Percentiles rank a stretch among this genome's conserved stretches.
Evolutionary conservation across 192 early-diverging fungal genomes (phyloP).

Genomic region (Entomortierella parvispora): DNA sequence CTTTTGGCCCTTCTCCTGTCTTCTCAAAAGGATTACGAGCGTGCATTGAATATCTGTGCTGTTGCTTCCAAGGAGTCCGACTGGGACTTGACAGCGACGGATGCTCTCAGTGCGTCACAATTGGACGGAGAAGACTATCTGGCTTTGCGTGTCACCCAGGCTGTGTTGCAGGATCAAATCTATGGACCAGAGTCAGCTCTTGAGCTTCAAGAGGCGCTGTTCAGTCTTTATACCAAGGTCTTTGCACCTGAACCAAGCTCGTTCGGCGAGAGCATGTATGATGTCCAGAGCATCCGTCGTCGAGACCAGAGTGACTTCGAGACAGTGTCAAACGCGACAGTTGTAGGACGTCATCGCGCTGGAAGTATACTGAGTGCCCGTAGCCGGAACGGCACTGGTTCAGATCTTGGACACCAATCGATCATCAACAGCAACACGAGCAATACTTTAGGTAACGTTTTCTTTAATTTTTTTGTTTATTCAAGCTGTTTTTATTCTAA

Average conservation of each 20-base stretch:
- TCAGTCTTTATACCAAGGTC: slow-evolving; percentile 69
- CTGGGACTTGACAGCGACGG: slow-evolving; percentile 39
- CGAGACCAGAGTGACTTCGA: slow-evolving; percentile 22
- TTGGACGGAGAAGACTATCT: slow-evolving; percentile 71
- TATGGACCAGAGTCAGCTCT: slow-evolving; percentile 64
- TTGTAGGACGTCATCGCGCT: slow-evolving; percentile 24
- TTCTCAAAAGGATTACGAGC: slow-evolving; percentile 70
- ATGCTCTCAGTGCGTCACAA: slow-evolving; percentile 27
- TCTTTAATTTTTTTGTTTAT: neutral
- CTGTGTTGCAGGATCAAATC: slow-evolving; percentile 59
- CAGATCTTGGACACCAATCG: slow-evolving; percentile 26
- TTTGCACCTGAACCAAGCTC: slow-evolving; percentile 47
- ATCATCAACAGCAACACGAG: slow-evolving; percentile 4
- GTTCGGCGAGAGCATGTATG: slow-evolving; percentile 35
- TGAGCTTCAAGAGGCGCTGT: slow-evolving; percentile 66
- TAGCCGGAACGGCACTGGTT: slow-evolving; percentile 29
- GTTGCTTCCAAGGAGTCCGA: slow-evolving; percentile 69
- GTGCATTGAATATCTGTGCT: slow-evolving; percentile 73
- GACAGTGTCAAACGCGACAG: neutral
- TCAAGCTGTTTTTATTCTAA: neutral
- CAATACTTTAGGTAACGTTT: slow-evolving; percentile 43
- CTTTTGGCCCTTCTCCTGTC: slow-evolving; percentile 75
- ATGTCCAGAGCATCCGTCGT: slow-evolving; percentile 27
- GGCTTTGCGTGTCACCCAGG: slow-evolving; percentile 70
- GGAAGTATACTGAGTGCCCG: slow-evolving; percentile 36